Base-by-base conservation (phyloP, 2,329 filamentous ascomycete genomes). In the Phialemonium atrogriseum region DNA sequence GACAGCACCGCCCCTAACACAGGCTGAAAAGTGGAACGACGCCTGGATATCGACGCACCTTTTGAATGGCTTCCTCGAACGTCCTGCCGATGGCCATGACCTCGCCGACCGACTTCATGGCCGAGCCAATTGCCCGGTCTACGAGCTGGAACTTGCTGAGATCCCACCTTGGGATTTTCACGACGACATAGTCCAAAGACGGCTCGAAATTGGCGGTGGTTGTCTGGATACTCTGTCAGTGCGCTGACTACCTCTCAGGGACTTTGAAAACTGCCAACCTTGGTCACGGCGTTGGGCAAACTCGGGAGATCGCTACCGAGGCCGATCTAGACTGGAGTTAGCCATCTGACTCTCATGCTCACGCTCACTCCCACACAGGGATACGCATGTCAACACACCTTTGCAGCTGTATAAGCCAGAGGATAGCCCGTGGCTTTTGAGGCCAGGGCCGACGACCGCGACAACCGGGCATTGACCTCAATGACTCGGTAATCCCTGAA, bases 401-500 rank as follows among this genome's bases (percentile, higher is more conserved):
- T 98, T 36, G 91, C 91, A 41, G 91, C 91, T 27, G 89, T 96
- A 58, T 96, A 98, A 13, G 91, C 91, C 39, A 96, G 73, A 37
- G 91, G 91, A 60, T 96, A 98, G 42, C 91, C 91, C 35, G 91
- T 98, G 42, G 91, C 91, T 68, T 98, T 98, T 41, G 91, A 96
- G 40, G 91, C 91, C 44, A 98, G 73, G 43, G 91, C 91, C 36
- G 91, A 98, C 27, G 91, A 98, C 51, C 91, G 84, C 52, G 91
- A 96, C 31, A 98, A 79, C 79, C 91, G 89, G 46, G 91, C 91
- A 58, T 98, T 98, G 62, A 98, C 89, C 63, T 98, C 91, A 50
- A 98, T 98, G 42, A 98, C 89, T 56, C 91, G 79, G 70, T 96
- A 98, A 66, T 98, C 91, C n/a, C n/a, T n/a, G n/a, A n/a, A n/a